Percentiles rank a stretch among this genome's conserved stretches.
Evolutionary conservation across 805 yeast genomes (phyloP).

Genomic region (Scheffersomyces stipitis): DNA sequence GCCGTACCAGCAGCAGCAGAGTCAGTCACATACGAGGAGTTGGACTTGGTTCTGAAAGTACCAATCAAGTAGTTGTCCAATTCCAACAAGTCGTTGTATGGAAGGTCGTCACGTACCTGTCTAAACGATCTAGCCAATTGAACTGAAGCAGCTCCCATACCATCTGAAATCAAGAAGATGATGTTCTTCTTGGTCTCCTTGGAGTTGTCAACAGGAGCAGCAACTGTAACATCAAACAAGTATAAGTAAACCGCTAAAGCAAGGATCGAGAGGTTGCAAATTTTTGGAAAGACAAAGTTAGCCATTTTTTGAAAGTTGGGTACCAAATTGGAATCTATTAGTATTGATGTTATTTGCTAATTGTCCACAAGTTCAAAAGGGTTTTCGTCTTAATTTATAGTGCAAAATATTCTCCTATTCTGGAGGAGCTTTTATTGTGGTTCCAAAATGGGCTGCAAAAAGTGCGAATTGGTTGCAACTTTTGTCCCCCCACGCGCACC

Average conservation of each 20-base stretch:
- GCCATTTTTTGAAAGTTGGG: no score
- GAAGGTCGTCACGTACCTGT: conserved; percentile 55
- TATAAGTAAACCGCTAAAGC: neutral
- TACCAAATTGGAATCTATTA: no score
- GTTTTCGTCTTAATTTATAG: no score
- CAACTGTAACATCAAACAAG: neutral
- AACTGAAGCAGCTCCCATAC: conserved; percentile 86
- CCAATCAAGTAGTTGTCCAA: conserved; percentile 75
- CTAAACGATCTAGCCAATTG: conserved; percentile 72
- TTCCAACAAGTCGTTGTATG: conserved; percentile 53
- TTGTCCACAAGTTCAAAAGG: no score
- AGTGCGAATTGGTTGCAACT: no score
- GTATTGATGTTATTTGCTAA: no score
- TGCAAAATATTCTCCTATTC: no score
- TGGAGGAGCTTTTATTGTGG: no score
- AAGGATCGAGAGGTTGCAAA: neutral
- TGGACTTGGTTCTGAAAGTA: conserved; percentile 79
- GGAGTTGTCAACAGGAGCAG: neutral
- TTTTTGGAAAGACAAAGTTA: neutral
- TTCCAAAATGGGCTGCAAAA: no score
- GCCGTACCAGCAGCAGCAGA: conserved; percentile 98
- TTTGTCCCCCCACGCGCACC: no score
- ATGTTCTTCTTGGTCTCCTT: conserved; percentile 56
- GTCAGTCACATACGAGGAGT: conserved; percentile 74
- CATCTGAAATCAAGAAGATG: conserved; percentile 85